A percentile compares a stretch with the other conserved stretches of the same genome.
Conservation (phyloP, 208 protist species). For the Acanthamoeba lenticulata region DNA sequence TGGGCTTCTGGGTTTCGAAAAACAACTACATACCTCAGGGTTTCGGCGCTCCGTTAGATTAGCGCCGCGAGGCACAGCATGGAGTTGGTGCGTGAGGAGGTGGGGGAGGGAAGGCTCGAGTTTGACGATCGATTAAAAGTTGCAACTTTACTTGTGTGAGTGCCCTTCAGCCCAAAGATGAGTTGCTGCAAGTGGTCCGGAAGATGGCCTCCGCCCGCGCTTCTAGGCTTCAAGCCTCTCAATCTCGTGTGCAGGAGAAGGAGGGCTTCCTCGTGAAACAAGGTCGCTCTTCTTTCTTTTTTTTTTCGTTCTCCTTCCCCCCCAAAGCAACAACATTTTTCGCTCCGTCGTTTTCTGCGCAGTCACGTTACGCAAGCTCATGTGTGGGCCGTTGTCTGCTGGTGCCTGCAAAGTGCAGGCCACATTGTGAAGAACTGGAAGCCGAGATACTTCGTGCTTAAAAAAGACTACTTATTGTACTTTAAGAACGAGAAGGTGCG, state of each 20-base stretch:
- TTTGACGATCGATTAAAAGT: no score
- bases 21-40: no score
- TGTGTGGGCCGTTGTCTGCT: background rate
- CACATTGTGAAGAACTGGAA: slow-evolving; percentile 84
- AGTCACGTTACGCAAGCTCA: no score
- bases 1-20: no score
- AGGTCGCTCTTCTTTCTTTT: slow-evolving; percentile 60
- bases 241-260: slow-evolving; percentile 46
- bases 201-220: slow-evolving; percentile 10
- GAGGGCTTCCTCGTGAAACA: slow-evolving; percentile 81
- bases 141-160: background rate
- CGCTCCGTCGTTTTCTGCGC: background rate
- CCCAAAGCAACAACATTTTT: no score
- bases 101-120: no score
- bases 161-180: background rate
- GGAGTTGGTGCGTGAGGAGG: no score
- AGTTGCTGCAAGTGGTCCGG: background rate
- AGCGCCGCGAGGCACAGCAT: no score
- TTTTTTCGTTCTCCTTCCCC: background rate
- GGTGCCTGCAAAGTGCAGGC: background rate
- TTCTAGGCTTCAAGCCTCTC: background rate
- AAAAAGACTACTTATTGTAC: slow-evolving; percentile 80
- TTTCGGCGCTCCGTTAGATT: no score
- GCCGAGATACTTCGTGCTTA: slow-evolving; percentile 77
- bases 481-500: slow-evolving; percentile 74